Evolutionary conservation across 2,329 filamentous ascomycete species (phyloP), one percentile per base, ranked within the genome.

Genomic region (Neopestalotiopsis clavispora): DNA sequence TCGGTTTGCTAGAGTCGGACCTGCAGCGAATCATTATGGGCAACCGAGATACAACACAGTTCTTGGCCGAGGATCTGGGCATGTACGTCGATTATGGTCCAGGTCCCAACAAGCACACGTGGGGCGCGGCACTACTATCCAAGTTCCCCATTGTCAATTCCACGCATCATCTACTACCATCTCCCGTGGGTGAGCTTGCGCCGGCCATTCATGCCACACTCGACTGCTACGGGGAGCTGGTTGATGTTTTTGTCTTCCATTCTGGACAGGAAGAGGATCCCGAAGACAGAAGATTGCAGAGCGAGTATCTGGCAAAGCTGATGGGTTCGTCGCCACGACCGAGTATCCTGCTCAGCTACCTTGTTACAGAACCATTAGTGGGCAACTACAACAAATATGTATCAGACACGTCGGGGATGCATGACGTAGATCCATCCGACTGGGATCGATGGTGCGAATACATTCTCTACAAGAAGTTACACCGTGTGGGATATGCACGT

Each of bases 381-480:
- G 96, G 96, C 71, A 99, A 99, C 79, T 99, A 99, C 84, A 95
- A 98, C 79, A 97, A 91, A 0, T 98, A 97, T 75, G 96, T 98
- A 30, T 94, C 94, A 68, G 87, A 94, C 66, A 84, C 84, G 69
- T 97, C 93, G 69, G 94, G 94, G 10, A 99, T 99, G 96, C 91
- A 93, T 76, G 96, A 99, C 77, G 96, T 99, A 64, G 96, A 99
- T 77, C 89, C 91, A 0, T 91, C 86, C 3, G 96, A 99, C 79
- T 97, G 94, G 94, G 96, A 99, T 80, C 87, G 96, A 67, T 99
- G 96, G 96, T 99, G 96, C 84, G 95, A 99, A 84, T 99, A 99
- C 81, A 98, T 99, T 73, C 84, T 99, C 32, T 99, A 94, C 86
- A 98, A 98, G 85, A 91, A 91, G 13, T 82, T 99, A 71, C 91